Conservation (phyloP, 768 basidiomycete genomes). For the Porphyrellus cyaneotinctus region DNA sequence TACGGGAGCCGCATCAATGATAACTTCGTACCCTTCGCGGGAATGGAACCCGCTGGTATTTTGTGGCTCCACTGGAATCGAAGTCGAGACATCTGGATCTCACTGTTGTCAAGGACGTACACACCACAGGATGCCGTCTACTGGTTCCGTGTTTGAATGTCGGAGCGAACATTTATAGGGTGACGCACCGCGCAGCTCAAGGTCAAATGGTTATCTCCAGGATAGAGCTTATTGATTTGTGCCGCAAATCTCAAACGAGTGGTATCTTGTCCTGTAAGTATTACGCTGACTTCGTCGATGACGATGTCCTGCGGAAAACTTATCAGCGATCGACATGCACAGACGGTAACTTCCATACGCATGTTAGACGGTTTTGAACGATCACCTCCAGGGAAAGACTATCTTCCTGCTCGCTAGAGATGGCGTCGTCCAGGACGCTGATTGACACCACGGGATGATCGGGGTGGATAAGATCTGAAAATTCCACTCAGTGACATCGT, state of each 20-base stretch:
- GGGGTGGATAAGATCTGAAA: slow-evolving; percentile 57
- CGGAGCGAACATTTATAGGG: neutral
- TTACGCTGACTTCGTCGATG: slow-evolving; percentile 58
- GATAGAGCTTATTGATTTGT: slow-evolving; percentile 39
- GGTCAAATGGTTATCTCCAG: slow-evolving; percentile 56
- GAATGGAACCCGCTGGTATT: slow-evolving; percentile 17
- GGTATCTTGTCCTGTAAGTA: slow-evolving; percentile 58
- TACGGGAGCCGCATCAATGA: slow-evolving; percentile 57
- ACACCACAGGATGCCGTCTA: slow-evolving; percentile 66
- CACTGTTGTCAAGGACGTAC: slow-evolving; percentile 63
- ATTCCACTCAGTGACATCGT: slow-evolving; percentile 10
- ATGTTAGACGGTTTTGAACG: slow-evolving; percentile 66
- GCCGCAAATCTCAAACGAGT: slow-evolving; percentile 57
- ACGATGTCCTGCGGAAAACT: slow-evolving; percentile 47
- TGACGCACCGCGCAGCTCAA: slow-evolving; percentile 70
- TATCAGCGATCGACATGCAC: slow-evolving; percentile 5
- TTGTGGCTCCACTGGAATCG: slow-evolving; percentile 62
- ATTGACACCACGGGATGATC: slow-evolving; percentile 70
- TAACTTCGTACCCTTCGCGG: slow-evolving; percentile 29
- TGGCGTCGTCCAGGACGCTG: slow-evolving; percentile 43
- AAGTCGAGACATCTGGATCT: slow-evolving; percentile 61
- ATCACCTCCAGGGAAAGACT: slow-evolving; percentile 57
- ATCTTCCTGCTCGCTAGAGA: slow-evolving; percentile 57
- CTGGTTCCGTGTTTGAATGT: neutral
- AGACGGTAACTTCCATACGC: slow-evolving; percentile 48